phyloP scores from a whole-genome alignment of 2,329 filamentous ascomycete genomes.

The Alternaria postmessia region DNA sequence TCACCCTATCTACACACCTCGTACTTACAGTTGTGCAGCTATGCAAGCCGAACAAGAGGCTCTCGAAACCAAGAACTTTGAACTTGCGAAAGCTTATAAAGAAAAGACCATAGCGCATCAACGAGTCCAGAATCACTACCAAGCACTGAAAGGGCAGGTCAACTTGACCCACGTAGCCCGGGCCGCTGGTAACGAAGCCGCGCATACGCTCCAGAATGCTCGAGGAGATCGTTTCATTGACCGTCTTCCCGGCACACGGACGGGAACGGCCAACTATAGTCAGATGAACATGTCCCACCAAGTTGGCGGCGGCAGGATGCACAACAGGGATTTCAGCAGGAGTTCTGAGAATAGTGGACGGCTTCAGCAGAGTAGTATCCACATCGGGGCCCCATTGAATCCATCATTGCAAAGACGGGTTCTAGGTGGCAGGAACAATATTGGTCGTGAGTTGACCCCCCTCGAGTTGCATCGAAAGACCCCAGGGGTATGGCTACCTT shows the following conservation, averaged over 20 bases:
- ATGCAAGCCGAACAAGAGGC: conserved; percentile 69
- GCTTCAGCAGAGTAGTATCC: conserved; percentile 30
- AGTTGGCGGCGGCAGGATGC: conserved; percentile 18
- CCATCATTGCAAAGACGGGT: conserved; percentile 31
- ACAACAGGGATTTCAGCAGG: conserved; percentile 32
- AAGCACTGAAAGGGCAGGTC: conserved; percentile 63
- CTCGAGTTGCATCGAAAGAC: neutral
- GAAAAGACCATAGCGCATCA: conserved; percentile 75
- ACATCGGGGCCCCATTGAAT: conserved; percentile 28
- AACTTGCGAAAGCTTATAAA: conserved; percentile 70
- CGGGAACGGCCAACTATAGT: conserved; percentile 32
- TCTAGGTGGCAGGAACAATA: conserved; percentile 20
- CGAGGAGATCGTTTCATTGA: conserved; percentile 42
- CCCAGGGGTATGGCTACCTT: neutral
- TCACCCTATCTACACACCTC: too few species aligned
- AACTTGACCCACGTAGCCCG: conserved; percentile 63
- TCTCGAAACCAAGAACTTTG: conserved; percentile 74
- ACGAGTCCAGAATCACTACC: conserved; percentile 71
- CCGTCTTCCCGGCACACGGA: conserved; percentile 40
- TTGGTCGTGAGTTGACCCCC: conserved; percentile 30
- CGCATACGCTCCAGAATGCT: conserved; percentile 38
- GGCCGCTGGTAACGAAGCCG: conserved; percentile 61
- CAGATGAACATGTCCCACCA: conserved; percentile 29
- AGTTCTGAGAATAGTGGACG: conserved; percentile 36
- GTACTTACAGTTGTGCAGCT: conserved; percentile 46